Percentiles rank a stretch among this genome's conserved stretches.
These are phyloP conservation scores for Peronospora tabacina DNA, from an alignment of 352 stramenopile genomes.

Conservation along the genomic window DNA sequence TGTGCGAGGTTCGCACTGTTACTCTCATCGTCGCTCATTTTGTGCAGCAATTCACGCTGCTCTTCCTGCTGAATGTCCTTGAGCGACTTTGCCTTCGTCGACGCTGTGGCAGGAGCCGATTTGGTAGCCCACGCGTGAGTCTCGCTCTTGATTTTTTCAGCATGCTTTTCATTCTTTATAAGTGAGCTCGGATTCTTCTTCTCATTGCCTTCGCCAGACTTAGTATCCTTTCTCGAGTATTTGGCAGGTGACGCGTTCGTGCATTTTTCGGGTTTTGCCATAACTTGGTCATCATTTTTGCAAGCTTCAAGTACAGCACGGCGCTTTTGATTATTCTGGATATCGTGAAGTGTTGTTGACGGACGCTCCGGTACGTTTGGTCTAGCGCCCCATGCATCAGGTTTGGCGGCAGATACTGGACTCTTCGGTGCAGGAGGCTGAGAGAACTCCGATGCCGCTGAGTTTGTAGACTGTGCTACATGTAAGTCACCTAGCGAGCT, in stretches of 20 bases:
- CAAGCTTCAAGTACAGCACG: constrained; percentile 19
- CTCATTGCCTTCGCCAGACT: constrained; percentile 12
- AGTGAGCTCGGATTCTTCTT: constrained; percentile 19
- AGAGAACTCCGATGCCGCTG: constrained; percentile 9
- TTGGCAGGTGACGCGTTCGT: constrained; percentile 15
- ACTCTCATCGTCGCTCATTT: constrained; percentile 33
- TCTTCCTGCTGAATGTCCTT: constrained; percentile 83
- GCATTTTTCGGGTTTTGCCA: constrained; percentile 4
- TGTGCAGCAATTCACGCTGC: constrained; percentile 54
- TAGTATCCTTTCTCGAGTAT: constrained; percentile 11
- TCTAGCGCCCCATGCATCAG: constrained; percentile 31
- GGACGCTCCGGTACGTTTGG: constrained; percentile 15
- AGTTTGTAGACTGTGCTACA: constrained; percentile 8
- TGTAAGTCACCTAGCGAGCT: constrained; percentile 6
- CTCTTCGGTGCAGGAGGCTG: constrained; percentile 16
- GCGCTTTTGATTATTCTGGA: constrained; percentile 43
- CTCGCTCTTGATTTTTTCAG: constrained; percentile 19
- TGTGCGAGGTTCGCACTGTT: constrained; percentile 47
- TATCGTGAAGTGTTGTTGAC: constrained; percentile 31
- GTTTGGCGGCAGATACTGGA: constrained; percentile 3
- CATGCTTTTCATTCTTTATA: constrained; percentile 30
- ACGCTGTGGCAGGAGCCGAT: constrained; percentile 5
- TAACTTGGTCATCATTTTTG: constrained; percentile 3
- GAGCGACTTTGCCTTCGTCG: constrained; percentile 38
- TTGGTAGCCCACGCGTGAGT: constrained; percentile 36